Evolutionary conservation across 805 yeast genomes (phyloP), one percentile per base, ranked within the genome.

Genomic region (Groenewaldozyma salmanticensis): DNA sequence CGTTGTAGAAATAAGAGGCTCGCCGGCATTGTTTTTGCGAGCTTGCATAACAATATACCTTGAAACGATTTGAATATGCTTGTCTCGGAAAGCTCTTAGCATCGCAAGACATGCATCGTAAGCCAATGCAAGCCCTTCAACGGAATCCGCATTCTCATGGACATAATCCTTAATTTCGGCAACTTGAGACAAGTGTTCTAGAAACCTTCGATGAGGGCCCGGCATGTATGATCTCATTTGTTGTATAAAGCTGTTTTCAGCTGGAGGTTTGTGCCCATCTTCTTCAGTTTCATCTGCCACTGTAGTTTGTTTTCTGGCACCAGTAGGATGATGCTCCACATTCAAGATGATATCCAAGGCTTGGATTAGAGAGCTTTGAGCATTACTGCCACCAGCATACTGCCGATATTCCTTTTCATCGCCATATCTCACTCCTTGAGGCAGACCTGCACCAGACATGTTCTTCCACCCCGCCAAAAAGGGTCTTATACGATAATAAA

Each of bases 151-250:
- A 40, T 74, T 57, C 2, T 49, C 53, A 22, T 67, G 43, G 4
- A 87, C 95, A 50, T 65, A 85, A 20, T 79, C 78, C 37, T 83
- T 70, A 37, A 88, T 64, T 37, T 68, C 72, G 19, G 85, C 72
- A 11, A 71, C 72, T 39, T 68, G 61, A 16, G 77, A 68, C 24
- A 90, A 60, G 48, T 74, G 77, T 19, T 65, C 64, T 47, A 88
- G 67, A 58, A 88, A 90, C 42, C 80, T 74, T 35, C 82, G 71
- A 61, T 90, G 96, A 38, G 76, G 73, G 5, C 81, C 77, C 1
- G 97, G 97, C 97, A 88, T 88, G 61, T 88, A 88, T 9, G 64
- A 54, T 53, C 90, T 73, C 96, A 88, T 88, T 46, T 83, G 90
- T 45, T 72, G 66, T 72, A 88, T 78, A 54, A 82, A 88, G 38